Conservation (phyloP, 2,329 filamentous ascomycete genomes). For the Neodidymelliopsis sp. region DNA sequence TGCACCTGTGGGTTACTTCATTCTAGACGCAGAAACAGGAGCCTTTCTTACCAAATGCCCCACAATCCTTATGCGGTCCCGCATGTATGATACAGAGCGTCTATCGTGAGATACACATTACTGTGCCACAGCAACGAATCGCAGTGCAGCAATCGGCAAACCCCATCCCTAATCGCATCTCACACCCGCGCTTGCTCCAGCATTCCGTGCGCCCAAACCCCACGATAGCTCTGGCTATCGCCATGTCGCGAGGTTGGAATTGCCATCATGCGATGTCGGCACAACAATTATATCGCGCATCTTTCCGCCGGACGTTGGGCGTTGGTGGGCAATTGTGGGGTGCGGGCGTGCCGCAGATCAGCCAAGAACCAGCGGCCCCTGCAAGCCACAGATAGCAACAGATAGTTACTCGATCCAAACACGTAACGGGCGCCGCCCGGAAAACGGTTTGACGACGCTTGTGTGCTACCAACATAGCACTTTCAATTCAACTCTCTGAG, state of each 20-base stretch:
- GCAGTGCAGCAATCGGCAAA: slow-evolving; percentile 21
- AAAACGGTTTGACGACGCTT: slow-evolving; percentile 8
- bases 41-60: slow-evolving; percentile 25
- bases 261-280: slow-evolving; percentile 45
- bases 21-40: slow-evolving; percentile 24
- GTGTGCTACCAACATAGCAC: slow-evolving; percentile 8
- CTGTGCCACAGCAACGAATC: slow-evolving; percentile 22
- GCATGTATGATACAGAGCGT: slow-evolving; percentile 17
- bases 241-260: slow-evolving; percentile 22
- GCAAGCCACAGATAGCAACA: slow-evolving; percentile 35
- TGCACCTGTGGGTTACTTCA: slow-evolving; percentile 8
- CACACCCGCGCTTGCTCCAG: slow-evolving; percentile 9
- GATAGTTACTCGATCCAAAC: slow-evolving; percentile 40
- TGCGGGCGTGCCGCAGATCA: slow-evolving; percentile 31
- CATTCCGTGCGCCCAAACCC: slow-evolving; percentile 27
- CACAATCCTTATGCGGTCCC: slow-evolving; percentile 30
- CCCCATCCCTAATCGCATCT: slow-evolving; percentile 11
- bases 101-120: slow-evolving; percentile 4
- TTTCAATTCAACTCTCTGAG: background rate
- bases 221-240: slow-evolving; percentile 28
- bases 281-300: slow-evolving; percentile 30
- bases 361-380: slow-evolving; percentile 32
- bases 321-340: slow-evolving; percentile 33
- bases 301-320: slow-evolving; percentile 30
- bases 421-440: slow-evolving; percentile 43